Conservation (phyloP, 768 basidiomycete genomes). For the Roridomyces roridus region DNA sequence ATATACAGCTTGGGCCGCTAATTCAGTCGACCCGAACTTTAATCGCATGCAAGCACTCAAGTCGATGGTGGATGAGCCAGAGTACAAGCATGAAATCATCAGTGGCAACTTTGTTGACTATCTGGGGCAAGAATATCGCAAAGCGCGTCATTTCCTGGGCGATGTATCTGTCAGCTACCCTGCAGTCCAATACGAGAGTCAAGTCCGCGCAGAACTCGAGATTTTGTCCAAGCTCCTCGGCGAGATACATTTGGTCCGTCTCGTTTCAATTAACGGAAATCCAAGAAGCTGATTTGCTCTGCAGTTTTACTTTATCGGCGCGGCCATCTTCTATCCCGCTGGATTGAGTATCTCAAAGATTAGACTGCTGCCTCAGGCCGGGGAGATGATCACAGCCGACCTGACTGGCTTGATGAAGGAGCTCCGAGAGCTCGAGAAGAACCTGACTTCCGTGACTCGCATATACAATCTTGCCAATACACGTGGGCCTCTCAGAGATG, state of each 20-base stretch:
- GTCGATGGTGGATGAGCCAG: not conserved
- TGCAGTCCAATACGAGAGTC: not conserved
- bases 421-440: not conserved
- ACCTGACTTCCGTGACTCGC: not conserved
- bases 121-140: constrained; percentile 1
- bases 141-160: not conserved
- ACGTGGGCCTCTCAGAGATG: not conserved
- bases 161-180: not conserved
- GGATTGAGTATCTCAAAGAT: not conserved
- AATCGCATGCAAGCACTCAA: constrained; percentile 6
- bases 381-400: not conserved
- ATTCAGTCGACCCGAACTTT: not conserved
- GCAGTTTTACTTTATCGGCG: not conserved
- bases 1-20: constrained; percentile 1
- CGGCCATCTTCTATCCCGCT: not conserved
- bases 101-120: constrained; percentile 2
- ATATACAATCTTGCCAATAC: not conserved
- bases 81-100: constrained; percentile 1
- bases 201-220: not conserved
- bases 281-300: not conserved
- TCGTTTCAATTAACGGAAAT: not conserved
- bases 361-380: not conserved
- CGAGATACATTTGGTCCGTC: not conserved
- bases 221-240: not conserved
- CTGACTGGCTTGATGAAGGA: not conserved